Evolutionary conservation across 768 basidiomycete genomes (phyloP).

Genomic region (Trichaptum fuscoviolaceum): DNA sequence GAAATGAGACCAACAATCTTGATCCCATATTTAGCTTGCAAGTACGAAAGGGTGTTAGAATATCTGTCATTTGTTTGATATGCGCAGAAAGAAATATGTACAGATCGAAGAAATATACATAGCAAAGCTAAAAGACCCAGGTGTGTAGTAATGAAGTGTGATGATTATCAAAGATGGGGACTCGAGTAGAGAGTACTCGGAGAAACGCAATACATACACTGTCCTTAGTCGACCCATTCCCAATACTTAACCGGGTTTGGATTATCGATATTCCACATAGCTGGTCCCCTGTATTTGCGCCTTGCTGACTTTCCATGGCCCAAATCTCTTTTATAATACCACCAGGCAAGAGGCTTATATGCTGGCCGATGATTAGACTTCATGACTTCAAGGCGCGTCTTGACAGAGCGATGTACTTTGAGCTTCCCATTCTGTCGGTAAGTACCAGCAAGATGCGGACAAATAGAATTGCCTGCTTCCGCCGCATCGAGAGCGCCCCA

Average conservation of each 20-base stretch:
- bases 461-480: background rate
- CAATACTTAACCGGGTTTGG: background rate
- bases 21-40: too few relatives aligned
- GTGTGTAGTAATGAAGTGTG: too few relatives aligned
- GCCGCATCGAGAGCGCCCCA: background rate
- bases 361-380: background rate
- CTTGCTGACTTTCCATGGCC: background rate
- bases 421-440: background rate
- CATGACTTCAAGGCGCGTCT: constrained; percentile 2
- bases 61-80: too few relatives aligned
- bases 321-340: background rate
- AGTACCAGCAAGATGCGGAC: background rate
- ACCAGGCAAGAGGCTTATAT: constrained; percentile 4
- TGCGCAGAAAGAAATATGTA: too few relatives aligned
- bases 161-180: background rate
- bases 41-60: too few relatives aligned
- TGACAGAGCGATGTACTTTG: constrained; percentile 3
- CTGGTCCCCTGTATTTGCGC: background rate
- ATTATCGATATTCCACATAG: background rate
- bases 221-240: constrained; percentile 4
- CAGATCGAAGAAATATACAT: too few relatives aligned
- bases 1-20: too few relatives aligned
- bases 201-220: background rate
- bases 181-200: background rate
- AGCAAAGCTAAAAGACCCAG: too few relatives aligned